These are phyloP conservation scores for Pisolithus tinctorius DNA, from an alignment of 768 basidiomycete species.

Conservation along the genomic window DNA sequence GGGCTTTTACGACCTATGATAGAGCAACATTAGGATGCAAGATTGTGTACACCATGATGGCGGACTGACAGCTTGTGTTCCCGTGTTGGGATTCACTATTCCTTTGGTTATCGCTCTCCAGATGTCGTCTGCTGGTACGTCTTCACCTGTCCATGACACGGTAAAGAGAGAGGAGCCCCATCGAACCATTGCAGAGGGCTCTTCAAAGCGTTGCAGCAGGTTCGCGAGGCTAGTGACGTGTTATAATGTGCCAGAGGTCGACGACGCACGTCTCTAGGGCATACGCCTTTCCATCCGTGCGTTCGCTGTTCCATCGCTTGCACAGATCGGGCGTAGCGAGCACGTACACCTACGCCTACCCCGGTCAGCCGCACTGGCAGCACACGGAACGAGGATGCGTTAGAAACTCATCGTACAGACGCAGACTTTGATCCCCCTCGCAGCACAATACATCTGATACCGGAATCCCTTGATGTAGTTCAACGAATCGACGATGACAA, in stretches of 20 bases:
- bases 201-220: slow-evolving; percentile 84
- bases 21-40: not conserved
- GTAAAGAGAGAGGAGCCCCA: slow-evolving; percentile 98
- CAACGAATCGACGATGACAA: slow-evolving; percentile 84
- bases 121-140: slow-evolving; percentile 60
- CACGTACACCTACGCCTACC: slow-evolving; percentile 57
- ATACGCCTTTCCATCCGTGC: slow-evolving; percentile 49
- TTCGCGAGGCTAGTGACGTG: slow-evolving; percentile 5
- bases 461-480: slow-evolving; percentile 99
- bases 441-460: slow-evolving; percentile 97
- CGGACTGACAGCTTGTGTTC: slow-evolving; percentile 60
- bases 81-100: slow-evolving; percentile 78
- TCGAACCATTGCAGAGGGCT: slow-evolving; percentile 96
- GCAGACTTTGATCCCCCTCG: slow-evolving; percentile 77
- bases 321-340: slow-evolving; percentile 70
- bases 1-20: slow-evolving; percentile 67
- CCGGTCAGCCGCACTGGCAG: slow-evolving; percentile 2
- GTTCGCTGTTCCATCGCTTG: slow-evolving; percentile 61
- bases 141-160: slow-evolving; percentile 65
- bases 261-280: slow-evolving; percentile 61
- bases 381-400: not conserved
- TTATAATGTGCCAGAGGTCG: not conserved
- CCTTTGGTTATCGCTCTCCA: slow-evolving; percentile 80
- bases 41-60: slow-evolving; percentile 1
- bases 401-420: slow-evolving; percentile 70